Conservation (phyloP, 2,329 filamentous ascomycete genomes). For the Beauveria bassiana region DNA sequence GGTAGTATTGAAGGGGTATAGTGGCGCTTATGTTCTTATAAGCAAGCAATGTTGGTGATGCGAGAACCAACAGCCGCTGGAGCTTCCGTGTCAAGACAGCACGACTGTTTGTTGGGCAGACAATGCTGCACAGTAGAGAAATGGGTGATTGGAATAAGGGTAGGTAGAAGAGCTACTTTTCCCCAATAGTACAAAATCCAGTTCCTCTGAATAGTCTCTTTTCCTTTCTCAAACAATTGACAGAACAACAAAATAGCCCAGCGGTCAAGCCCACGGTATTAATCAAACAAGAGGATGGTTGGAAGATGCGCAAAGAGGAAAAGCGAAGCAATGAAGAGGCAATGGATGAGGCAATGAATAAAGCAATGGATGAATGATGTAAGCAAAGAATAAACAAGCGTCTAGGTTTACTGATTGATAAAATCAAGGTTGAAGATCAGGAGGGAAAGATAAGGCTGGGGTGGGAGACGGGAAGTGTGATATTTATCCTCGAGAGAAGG, state of each 20-base stretch:
- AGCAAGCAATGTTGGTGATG: background rate
- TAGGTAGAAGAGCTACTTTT: slow-evolving; percentile 17
- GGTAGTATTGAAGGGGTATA: background rate
- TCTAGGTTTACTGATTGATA: background rate
- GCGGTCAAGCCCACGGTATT: background rate
- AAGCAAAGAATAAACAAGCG: background rate
- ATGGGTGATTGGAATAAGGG: slow-evolving; percentile 16
- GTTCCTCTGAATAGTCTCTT: background rate
- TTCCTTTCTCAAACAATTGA: background rate
- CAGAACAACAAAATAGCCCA: background rate
- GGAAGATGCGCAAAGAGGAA: background rate
- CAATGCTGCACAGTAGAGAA: slow-evolving; percentile 14
- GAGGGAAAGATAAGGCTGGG: background rate
- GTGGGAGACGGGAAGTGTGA: background rate
- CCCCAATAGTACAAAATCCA: slow-evolving; percentile 7
- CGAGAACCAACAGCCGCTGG: background rate
- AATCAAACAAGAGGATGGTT: background rate
- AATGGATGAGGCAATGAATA: background rate
- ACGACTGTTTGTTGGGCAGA: slow-evolving; percentile 1
- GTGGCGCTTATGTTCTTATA: slow-evolving; percentile 4
- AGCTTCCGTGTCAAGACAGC: background rate
- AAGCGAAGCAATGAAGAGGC: background rate
- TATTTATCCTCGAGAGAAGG: slow-evolving; percentile 8
- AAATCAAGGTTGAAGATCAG: background rate
- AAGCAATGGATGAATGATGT: background rate